Evolutionary conservation across 192 early-diverging fungal species (phyloP).

Genomic region (Backusella luteola): DNA sequence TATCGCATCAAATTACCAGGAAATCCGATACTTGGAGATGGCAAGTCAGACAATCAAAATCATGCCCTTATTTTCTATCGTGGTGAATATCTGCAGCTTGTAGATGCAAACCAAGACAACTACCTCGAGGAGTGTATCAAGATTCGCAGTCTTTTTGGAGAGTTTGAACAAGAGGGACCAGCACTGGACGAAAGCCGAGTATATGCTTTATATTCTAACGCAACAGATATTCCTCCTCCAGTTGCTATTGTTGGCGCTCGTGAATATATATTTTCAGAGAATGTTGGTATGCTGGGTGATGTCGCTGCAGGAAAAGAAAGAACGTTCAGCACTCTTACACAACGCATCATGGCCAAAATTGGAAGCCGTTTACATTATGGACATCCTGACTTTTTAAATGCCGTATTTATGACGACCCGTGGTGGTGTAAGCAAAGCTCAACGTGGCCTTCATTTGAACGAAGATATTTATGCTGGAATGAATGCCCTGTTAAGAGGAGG

Average conservation of each 20-base stretch:
- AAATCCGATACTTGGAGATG: constrained; percentile 74
- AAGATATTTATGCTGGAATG: constrained; percentile 84
- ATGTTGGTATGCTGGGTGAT: constrained; percentile 67
- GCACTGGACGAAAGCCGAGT: constrained; percentile 35
- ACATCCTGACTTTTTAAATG: constrained; percentile 77
- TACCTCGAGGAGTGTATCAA: constrained; percentile 77
- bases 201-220: constrained; percentile 50
- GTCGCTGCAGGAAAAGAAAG: constrained; percentile 76
- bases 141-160: constrained; percentile 68
- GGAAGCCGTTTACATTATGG: constrained; percentile 72
- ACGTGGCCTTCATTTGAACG: constrained; percentile 74
- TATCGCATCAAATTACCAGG: constrained; percentile 68
- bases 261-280: constrained; percentile 73
- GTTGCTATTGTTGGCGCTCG: constrained; percentile 75
- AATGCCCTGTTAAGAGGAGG: constrained; percentile 70
- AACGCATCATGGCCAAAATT: constrained; percentile 72
- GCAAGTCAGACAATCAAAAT: constrained; percentile 79
- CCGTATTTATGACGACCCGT: constrained; percentile 69
- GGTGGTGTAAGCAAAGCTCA: constrained; percentile 78
- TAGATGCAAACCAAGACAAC: constrained; percentile 81
- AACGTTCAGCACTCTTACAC: constrained; percentile 69
- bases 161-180: constrained; percentile 67
- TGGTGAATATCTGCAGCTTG: constrained; percentile 73
- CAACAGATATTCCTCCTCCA: constrained; percentile 44
- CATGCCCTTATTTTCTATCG: constrained; percentile 70